Evolutionary conservation across 176 grass and related monocot species (phyloP), one percentile per base, ranked within the genome.

Genomic region (Ampelocalamus luodianensis): DNA sequence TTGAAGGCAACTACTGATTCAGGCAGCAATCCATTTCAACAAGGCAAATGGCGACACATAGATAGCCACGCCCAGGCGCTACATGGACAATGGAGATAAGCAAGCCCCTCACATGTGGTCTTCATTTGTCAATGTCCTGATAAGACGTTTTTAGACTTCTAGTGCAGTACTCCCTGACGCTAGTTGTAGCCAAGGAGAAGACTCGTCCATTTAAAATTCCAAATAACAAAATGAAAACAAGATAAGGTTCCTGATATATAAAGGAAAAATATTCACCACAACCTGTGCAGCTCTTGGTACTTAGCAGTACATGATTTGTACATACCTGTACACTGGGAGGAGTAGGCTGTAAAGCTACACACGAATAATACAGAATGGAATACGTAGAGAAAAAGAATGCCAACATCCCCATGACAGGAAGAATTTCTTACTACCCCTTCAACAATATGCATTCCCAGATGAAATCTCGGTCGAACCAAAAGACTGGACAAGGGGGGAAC

Each of bases 401-500:
- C 6, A 15, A 55, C 79, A 51, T 82, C 43, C 5, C 13, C 38
- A 12, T 71, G 56, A 81, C 61, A 24, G 15, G 68, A 38, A 39
- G 70, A 68, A 71, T 48, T 11, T 65, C 2, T 58, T 23, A 17
- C 36, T 14, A 8, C 49, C 14, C 15, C 56, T 42, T 69, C 5
- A 16, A 8, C 71, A 24, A 58, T 18, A 10, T 44, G 44, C 2
- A 10, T 22, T 53, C 5, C 9, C 1, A 11, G 26, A 65, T 20
- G 74, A 68, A 63, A 71, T 55, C 54, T 69, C 1, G 62, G 54
- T 42, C 20, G 11, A 13, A 39, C 79, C 88, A 78, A 72, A 72
- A 27, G 72, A 71, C 55, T 59, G 16, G 83, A 78, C 73, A 78
- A 72, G 46, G 73, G 86, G 72, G 78, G 66, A 29, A 29, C n/a